A percentile compares a stretch with the other conserved stretches of the same genome.
Conservation (phyloP, 1,284 basidiomycete species). For the Kwoniella shivajii region DNA sequence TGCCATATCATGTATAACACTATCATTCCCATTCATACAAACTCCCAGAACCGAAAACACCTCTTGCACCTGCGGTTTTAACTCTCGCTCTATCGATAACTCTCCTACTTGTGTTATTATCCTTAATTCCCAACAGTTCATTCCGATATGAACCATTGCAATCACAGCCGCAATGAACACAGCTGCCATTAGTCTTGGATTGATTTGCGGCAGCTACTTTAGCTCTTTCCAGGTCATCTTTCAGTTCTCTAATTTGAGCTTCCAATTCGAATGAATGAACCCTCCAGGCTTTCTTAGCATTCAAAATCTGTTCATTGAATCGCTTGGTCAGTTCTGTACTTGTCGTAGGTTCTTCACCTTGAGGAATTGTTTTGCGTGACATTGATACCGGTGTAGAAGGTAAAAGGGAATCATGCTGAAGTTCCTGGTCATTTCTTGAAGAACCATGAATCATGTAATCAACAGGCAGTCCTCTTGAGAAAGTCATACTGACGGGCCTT, state of each 20-base stretch:
- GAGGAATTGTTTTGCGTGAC: neutral
- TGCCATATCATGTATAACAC: neutral
- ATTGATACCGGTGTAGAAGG: neutral
- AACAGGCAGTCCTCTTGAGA: conserved; percentile 66
- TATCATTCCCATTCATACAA: conserved; percentile 36
- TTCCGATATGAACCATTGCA: conserved; percentile 17
- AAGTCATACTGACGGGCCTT: conserved; percentile 72
- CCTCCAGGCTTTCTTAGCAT: conserved; percentile 62
- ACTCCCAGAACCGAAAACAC: conserved; percentile 49
- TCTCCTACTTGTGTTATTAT: conserved; percentile 6
- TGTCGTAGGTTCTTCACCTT: neutral
- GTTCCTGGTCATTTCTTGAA: neutral
- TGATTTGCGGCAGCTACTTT: conserved; percentile 42
- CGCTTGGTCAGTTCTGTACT: neutral
- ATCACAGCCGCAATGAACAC: conserved; percentile 65
- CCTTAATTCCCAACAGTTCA: neutral
- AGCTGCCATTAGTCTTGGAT: conserved; percentile 36
- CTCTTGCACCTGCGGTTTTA: conserved; percentile 49
- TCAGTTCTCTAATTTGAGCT: conserved; percentile 69
- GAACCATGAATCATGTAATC: conserved; percentile 58
- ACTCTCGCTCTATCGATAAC: conserved; percentile 70
- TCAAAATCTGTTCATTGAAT: conserved; percentile 15
- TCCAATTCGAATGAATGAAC: conserved; percentile 72
- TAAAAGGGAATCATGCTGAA: neutral
- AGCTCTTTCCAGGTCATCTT: conserved; percentile 65